A percentile compares a stretch with the other conserved stretches of the same genome.
phyloP scores from a whole-genome alignment of 208 protist genomes.

The Wallacemonas sp. region DNA sequence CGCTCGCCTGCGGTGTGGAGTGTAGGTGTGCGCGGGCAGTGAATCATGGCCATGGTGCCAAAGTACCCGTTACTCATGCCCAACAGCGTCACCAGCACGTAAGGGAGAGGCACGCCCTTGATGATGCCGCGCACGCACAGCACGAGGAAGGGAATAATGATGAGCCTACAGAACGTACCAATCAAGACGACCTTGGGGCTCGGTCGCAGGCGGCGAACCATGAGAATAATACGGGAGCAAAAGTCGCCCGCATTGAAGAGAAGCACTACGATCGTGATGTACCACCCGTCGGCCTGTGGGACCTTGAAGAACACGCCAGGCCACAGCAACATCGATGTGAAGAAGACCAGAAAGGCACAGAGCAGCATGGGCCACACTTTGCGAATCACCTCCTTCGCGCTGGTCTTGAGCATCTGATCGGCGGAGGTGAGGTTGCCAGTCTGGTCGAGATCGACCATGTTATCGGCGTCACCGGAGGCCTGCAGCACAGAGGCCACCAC shows the following conservation, averaged over 20 bases:
- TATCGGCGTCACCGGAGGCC: slow-evolving; percentile 47
- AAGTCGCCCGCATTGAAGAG: slow-evolving; percentile 75
- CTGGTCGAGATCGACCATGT: slow-evolving; percentile 49
- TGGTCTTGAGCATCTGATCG: slow-evolving; percentile 61
- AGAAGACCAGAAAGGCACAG: slow-evolving; percentile 60
- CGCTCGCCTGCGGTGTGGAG: slow-evolving; percentile 63
- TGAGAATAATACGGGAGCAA: slow-evolving; percentile 39
- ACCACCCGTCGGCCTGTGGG: slow-evolving; percentile 33
- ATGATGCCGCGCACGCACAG: slow-evolving; percentile 66
- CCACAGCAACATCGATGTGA: slow-evolving; percentile 62
- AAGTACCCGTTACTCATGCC: slow-evolving; percentile 81
- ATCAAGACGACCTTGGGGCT: slow-evolving; percentile 38
- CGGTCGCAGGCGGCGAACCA: slow-evolving; percentile 39
- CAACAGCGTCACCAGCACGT: slow-evolving; percentile 48
- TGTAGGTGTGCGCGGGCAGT: slow-evolving; percentile 43
- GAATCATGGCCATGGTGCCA: slow-evolving; percentile 67
- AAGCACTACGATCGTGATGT: slow-evolving; percentile 56
- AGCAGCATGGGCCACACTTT: slow-evolving; percentile 72
- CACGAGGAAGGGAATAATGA: slow-evolving; percentile 54
- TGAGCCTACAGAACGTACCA: slow-evolving; percentile 40
- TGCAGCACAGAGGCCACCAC: slow-evolving; percentile 34
- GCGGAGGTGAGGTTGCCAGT: slow-evolving; percentile 50
- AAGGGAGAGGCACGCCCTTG: slow-evolving; percentile 33
- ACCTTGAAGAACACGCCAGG: slow-evolving; percentile 69
- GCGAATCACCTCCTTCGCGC: slow-evolving; percentile 41